phyloP scores from a whole-genome alignment of 768 basidiomycete species.

The Amanita molliuscula region DNA sequence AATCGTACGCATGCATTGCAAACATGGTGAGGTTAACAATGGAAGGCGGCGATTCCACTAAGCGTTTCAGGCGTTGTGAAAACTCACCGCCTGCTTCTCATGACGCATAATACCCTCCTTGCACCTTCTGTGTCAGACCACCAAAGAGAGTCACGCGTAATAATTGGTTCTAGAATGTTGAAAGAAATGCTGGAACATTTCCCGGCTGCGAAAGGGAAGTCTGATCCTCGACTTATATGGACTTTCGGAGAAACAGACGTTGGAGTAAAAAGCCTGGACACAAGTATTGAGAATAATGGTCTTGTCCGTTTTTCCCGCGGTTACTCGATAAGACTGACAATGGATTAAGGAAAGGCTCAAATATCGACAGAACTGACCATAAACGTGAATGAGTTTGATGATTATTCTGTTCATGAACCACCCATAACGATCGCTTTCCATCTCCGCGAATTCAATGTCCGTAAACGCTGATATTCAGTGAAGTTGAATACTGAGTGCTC shows the following conservation, averaged over 20 bases:
- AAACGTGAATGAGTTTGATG: conserved; percentile 72
- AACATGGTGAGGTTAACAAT: conserved; percentile 50
- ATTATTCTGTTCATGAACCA: conserved; percentile 52
- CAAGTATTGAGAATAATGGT: conserved; percentile 46
- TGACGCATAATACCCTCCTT: conserved; percentile 46
- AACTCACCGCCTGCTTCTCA: conserved; percentile 64
- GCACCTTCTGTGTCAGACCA: conserved; percentile 57
- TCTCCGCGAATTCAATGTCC: conserved; percentile 74
- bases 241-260: conserved; percentile 64
- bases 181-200: conserved; percentile 81
- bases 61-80: conserved; percentile 56
- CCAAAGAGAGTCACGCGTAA: conserved; percentile 50
- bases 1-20: conserved; percentile 67
- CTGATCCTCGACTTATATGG: conserved; percentile 77
- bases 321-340: neutral
- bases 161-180: conserved; percentile 62
- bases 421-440: conserved; percentile 72
- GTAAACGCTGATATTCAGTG: conserved; percentile 8
- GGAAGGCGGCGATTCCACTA: neutral
- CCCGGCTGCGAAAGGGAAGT: conserved; percentile 51
- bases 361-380: conserved; percentile 70
- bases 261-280: conserved; percentile 56
- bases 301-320: neutral
- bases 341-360: conserved; percentile 40
- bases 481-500: neutral